Evolutionary conservation across 768 basidiomycete species (phyloP).

Genomic region (Mycena pura): DNA sequence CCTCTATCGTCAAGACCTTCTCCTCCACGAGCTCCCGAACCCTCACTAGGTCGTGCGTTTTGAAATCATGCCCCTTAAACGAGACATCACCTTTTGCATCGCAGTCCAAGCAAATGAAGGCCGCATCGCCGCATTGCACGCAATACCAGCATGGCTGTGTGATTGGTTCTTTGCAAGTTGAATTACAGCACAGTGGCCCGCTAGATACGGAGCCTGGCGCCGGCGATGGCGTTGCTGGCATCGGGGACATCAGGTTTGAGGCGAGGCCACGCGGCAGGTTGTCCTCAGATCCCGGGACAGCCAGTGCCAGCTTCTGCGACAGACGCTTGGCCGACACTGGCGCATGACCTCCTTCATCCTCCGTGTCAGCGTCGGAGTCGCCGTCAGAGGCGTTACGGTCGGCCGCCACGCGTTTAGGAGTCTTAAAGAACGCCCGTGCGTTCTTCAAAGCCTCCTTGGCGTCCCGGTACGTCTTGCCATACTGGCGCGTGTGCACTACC

Average conservation of each 20-base stretch:
- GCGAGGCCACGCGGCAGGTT: neutral
- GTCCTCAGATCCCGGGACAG: neutral
- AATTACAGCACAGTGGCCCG: conserved; percentile 27
- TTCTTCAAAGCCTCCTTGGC: conserved; percentile 30
- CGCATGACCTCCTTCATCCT: conserved; percentile 9
- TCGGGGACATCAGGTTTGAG: neutral
- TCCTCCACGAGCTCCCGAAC: conserved; percentile 21
- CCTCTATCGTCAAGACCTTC: conserved; percentile 25
- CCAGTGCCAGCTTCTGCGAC: neutral
- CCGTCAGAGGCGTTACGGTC: too few relatives aligned
- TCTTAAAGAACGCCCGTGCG: conserved; percentile 14
- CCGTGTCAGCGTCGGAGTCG: neutral
- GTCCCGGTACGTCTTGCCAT: conserved; percentile 26
- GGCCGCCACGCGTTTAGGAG: neutral
- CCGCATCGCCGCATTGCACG: conserved; percentile 32
- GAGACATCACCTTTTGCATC: conserved; percentile 21
- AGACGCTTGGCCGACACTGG: neutral
- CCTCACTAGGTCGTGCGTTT: conserved; percentile 30
- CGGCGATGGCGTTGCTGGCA: neutral
- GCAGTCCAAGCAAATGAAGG: conserved; percentile 33
- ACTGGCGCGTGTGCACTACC: conserved; percentile 20
- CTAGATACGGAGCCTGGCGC: neutral
- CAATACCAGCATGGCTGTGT: conserved; percentile 40
- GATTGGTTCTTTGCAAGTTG: conserved; percentile 27
- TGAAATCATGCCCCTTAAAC: conserved; percentile 20